Evolutionary conservation across 352 stramenopile genomes (phyloP).

Genomic region (Pythium utonaiense): DNA sequence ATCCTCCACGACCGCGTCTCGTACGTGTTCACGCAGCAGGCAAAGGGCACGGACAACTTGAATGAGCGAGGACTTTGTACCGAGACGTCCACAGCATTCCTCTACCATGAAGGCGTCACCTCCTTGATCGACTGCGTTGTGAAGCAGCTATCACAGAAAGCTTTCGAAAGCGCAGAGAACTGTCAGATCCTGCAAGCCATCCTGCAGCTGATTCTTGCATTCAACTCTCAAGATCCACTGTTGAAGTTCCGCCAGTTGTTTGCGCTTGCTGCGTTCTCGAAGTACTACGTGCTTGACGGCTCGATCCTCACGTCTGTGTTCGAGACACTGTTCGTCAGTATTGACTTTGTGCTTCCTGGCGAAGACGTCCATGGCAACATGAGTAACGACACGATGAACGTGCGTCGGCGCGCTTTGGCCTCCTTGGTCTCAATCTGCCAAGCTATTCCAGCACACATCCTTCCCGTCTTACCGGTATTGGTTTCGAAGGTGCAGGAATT

Average conservation of each 20-base stretch:
- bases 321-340: slow-evolving; percentile 70
- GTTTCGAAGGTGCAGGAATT: slow-evolving; percentile 65
- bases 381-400: slow-evolving; percentile 67
- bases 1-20: slow-evolving; percentile 56
- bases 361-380: slow-evolving; percentile 65
- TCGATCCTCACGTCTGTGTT: slow-evolving; percentile 64
- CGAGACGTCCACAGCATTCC: slow-evolving; percentile 53
- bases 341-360: slow-evolving; percentile 64
- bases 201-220: slow-evolving; percentile 52
- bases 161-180: slow-evolving; percentile 41
- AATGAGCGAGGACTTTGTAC: slow-evolving; percentile 47
- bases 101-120: slow-evolving; percentile 77
- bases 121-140: slow-evolving; percentile 70
- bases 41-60: slow-evolving; percentile 46
- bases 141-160: slow-evolving; percentile 54
- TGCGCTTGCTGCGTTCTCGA: slow-evolving; percentile 63
- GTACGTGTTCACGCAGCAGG: slow-evolving; percentile 52
- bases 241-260: slow-evolving; percentile 77
- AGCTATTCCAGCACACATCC: slow-evolving; percentile 64
- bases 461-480: slow-evolving; percentile 69
- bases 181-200: slow-evolving; percentile 40
- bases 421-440: slow-evolving; percentile 80
- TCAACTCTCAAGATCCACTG: slow-evolving; percentile 50
- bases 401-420: slow-evolving; percentile 57
- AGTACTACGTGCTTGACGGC: slow-evolving; percentile 68